Evolutionary conservation across 495 filamentous ascomycete species (phyloP).

Genomic region (Thozetella sp.): DNA sequence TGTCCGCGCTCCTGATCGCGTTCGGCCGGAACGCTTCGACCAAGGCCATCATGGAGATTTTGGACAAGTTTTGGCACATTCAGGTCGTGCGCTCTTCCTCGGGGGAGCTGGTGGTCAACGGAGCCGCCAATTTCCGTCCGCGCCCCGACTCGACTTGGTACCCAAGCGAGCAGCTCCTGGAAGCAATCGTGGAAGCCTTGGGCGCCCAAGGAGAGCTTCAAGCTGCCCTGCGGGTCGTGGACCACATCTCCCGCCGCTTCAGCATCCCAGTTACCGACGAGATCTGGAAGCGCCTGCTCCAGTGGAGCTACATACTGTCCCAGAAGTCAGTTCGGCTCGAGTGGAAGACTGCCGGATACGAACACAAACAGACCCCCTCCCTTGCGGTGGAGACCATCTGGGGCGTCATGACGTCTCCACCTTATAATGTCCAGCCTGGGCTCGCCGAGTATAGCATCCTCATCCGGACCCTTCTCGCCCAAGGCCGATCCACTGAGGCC

Average conservation of each 20-base stretch:
- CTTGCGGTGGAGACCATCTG: slow-evolving; percentile 27
- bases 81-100: neutral
- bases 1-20: slow-evolving; percentile 28
- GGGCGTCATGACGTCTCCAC: slow-evolving; percentile 29
- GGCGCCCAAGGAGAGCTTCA: slow-evolving; percentile 32
- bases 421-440: slow-evolving; percentile 25
- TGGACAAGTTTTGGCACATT: slow-evolving; percentile 21
- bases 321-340: slow-evolving; percentile 18
- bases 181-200: slow-evolving; percentile 32
- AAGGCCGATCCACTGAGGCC: slow-evolving; percentile 10
- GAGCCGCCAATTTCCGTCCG: neutral
- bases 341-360: slow-evolving; percentile 22
- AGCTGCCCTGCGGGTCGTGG: slow-evolving; percentile 25
- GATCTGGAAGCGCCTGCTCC: slow-evolving; percentile 32
- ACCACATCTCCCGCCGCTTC: slow-evolving; percentile 22
- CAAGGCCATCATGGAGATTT: slow-evolving; percentile 13
- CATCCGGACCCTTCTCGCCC: slow-evolving; percentile 24
- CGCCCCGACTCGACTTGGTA: slow-evolving; percentile 10
- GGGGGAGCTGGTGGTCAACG: slow-evolving; percentile 5
- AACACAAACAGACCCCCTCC: slow-evolving; percentile 13
- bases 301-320: slow-evolving; percentile 33
- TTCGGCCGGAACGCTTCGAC: slow-evolving; percentile 25
- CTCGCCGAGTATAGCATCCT: slow-evolving; percentile 29
- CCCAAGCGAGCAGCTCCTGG: slow-evolving; percentile 27
- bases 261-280: slow-evolving; percentile 23